Conservation (phyloP, 192 early-diverging fungal genomes). For the Kickxella alabastrina region DNA sequence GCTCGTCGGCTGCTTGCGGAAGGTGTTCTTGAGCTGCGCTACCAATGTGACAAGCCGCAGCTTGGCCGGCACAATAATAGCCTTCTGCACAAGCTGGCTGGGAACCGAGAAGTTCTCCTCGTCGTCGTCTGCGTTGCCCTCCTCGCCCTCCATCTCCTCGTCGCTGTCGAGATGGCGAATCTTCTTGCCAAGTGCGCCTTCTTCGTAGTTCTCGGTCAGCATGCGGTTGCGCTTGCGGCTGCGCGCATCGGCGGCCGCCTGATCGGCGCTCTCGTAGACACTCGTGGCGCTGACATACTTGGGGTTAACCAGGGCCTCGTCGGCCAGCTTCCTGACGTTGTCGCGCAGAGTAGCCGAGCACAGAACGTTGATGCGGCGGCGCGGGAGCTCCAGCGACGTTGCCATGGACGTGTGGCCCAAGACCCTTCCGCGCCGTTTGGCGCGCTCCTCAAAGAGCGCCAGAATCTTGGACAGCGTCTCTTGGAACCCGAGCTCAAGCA, state of each 20-base stretch:
- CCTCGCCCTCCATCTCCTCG: constrained; percentile 36
- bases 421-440: constrained; percentile 15
- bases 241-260: constrained; percentile 29
- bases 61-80: constrained; percentile 85
- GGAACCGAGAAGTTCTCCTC: constrained; percentile 64
- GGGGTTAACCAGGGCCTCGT: constrained; percentile 72
- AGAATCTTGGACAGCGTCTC: constrained; percentile 70
- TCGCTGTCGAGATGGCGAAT: constrained; percentile 8
- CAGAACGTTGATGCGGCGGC: constrained; percentile 66
- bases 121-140: constrained; percentile 8
- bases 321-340: constrained; percentile 78
- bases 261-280: constrained; percentile 30
- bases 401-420: constrained; percentile 19
- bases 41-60: constrained; percentile 83
- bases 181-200: constrained; percentile 16
- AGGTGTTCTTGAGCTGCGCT: constrained; percentile 64
- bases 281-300: constrained; percentile 68
- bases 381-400: constrained; percentile 55
- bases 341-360: constrained; percentile 93
- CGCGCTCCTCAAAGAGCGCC: constrained; percentile 56
- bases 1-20: constrained; percentile 29
- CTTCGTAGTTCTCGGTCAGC: constrained; percentile 20
- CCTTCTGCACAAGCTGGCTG: constrained; percentile 82
- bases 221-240: constrained; percentile 15
- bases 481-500: constrained; percentile 92